Percentiles rank a stretch among this genome's conserved stretches.
phyloP scores from a whole-genome alignment of 257 asterid species.

The Solanum medicagineum region DNA sequence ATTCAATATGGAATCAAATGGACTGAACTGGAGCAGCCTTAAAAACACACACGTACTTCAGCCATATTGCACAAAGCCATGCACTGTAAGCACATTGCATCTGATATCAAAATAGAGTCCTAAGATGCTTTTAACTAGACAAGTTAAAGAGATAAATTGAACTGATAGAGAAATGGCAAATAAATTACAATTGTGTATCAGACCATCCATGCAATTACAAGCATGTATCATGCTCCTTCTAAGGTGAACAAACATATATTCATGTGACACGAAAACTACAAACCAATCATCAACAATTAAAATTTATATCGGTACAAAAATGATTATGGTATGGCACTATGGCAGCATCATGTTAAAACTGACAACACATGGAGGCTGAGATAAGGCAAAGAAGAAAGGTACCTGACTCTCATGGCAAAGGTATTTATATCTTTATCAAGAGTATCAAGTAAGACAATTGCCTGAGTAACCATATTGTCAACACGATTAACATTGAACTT shows the following conservation, averaged over 20 bases:
- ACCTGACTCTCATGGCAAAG: constrained; percentile 96
- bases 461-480: constrained; percentile 95
- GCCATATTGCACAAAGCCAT: not conserved
- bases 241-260: not conserved
- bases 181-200: not conserved
- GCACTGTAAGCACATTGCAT: not conserved
- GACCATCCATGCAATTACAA: not conserved
- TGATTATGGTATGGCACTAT: not conserved
- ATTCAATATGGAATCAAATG: not conserved
- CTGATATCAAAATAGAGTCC: not conserved
- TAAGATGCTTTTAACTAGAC: not conserved
- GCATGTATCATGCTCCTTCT: not conserved
- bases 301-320: not conserved
- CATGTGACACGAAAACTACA: not conserved
- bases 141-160: not conserved
- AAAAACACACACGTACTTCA: not conserved
- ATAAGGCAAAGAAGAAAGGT: constrained; percentile 2
- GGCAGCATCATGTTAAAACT: not conserved
- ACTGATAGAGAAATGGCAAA: not conserved
- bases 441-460: constrained; percentile 87
- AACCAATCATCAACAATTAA: not conserved
- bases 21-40: not conserved
- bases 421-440: constrained; percentile 92
- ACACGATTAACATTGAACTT: constrained; percentile 95
- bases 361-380: not conserved